Base-by-base conservation (phyloP, 176 grass and related monocot species). In the Aegilops sharonensis region DNA sequence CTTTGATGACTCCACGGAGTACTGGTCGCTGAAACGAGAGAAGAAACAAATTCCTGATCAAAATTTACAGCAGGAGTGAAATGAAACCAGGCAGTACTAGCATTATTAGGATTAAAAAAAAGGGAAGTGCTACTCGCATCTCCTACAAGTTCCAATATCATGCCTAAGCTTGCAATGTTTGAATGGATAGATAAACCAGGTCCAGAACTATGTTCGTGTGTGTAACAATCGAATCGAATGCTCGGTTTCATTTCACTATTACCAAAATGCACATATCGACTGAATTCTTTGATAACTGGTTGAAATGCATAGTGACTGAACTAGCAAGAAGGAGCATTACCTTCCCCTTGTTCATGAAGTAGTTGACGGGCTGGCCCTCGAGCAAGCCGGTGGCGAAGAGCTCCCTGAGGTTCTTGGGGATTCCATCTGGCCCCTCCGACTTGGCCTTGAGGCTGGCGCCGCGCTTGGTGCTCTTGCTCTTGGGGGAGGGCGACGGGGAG, bases 331-430 rank as follows among this genome's bases (percentile, higher is more conserved):
- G 31, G 13, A 21, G 63, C 77, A 2, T 47, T 47, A 99, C 97
- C 94, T 94, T 99, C 39, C 87, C 89, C 81, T 88, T 99, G 43
- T 29, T 90, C 71, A 87, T 78, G 78, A 89, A 79, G 79, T 98
- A 98, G 81, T 95, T 91, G 85, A 98, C 96, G 31, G 88, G 93
- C 35, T 94, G 90, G 30, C 91, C 96, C 54, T 98, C 92, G 23
- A 98, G 96, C 89, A 98, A 78, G 57, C 93, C 90, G 14, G 96
- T 98, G 84, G 89, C 78, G 1, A 98, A 88, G 75, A 98, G 87
- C 23, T 95, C 91, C 85, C 77, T 92, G 73, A 95, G 85, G 43
- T 93, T 98, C 32, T 40, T 63, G 48, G 93, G 96, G 45, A 91
- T 74, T 23, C 27, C 57, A 8, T 3, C 23, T 3, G 13, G 37